phyloP scores from a whole-genome alignment of 2,329 filamentous ascomycete genomes.

The Ilyonectria robusta region DNA sequence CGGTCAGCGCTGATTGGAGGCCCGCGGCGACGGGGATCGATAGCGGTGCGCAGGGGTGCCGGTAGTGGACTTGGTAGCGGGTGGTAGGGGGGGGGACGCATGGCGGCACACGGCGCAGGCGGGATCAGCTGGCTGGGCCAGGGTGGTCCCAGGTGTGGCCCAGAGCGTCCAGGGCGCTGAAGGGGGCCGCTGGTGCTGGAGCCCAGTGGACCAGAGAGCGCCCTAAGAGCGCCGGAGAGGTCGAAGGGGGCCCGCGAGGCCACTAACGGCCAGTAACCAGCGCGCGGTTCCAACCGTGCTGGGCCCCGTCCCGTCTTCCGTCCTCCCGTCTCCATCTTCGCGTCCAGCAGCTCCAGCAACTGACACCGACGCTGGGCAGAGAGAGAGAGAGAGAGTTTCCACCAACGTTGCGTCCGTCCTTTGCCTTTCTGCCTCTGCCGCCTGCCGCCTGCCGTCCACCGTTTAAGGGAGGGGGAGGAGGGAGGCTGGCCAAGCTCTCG shows the following conservation, averaged over 20 bases:
- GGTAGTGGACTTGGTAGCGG: constrained; percentile 38
- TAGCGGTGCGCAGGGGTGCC: constrained; percentile 49
- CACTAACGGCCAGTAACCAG: constrained; percentile 22
- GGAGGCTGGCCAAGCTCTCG: constrained; percentile 10
- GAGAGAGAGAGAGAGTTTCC: constrained; percentile 21
- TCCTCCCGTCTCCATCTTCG: constrained; percentile 42
- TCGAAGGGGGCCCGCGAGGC: constrained; percentile 27
- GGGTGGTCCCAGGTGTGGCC: constrained; percentile 33
- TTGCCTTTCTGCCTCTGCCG: background rate
- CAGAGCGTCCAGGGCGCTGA: constrained; percentile 35
- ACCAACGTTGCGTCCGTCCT: background rate
- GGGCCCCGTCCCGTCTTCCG: constrained; percentile 45
- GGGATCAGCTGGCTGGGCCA: constrained; percentile 45
- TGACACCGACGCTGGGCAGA: constrained; percentile 9
- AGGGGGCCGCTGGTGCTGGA: constrained; percentile 1
- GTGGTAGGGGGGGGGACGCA: constrained; percentile 3
- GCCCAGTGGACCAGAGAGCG: constrained; percentile 30
- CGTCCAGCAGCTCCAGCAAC: background rate
- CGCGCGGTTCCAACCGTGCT: constrained; percentile 48
- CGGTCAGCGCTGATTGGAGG: constrained; percentile 43
- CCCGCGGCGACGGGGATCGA: constrained; percentile 30
- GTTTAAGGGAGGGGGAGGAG: constrained; percentile 19
- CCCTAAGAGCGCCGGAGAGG: constrained; percentile 32
- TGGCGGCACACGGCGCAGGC: constrained; percentile 37
- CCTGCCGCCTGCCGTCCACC: constrained; percentile 1